phyloP scores from a whole-genome alignment of 116 monocot genomes.

The Zostera marina region DNA sequence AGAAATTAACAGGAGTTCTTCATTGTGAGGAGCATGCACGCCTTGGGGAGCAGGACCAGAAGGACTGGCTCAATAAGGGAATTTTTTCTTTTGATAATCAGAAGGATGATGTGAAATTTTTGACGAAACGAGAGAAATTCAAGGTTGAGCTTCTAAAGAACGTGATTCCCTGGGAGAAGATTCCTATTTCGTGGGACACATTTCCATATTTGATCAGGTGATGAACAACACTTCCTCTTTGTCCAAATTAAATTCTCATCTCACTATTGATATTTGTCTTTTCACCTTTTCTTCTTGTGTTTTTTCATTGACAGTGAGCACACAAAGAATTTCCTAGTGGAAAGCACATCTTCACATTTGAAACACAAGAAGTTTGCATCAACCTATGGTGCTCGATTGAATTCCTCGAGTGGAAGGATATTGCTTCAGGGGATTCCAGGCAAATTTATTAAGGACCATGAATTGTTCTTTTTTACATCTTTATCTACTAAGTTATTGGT shows the following conservation, averaged over 20 bases:
- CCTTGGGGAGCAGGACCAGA: conserved; percentile 71
- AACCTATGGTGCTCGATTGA: conserved; percentile 50
- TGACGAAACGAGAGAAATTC: conserved; percentile 67
- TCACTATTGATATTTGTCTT: background rate
- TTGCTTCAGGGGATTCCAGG: conserved; percentile 79
- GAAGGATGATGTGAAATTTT: conserved; percentile 56
- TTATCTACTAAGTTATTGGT: background rate
- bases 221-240: conserved; percentile 3
- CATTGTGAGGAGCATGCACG: conserved; percentile 44
- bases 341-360: conserved; percentile 75
- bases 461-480: background rate
- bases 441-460: conserved; percentile 5
- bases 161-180: conserved; percentile 70
- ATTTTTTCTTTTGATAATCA: conserved; percentile 31
- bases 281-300: background rate
- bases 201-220: conserved; percentile 82
- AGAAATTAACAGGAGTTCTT: conserved; percentile 11
- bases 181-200: conserved; percentile 48
- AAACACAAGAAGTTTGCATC: conserved; percentile 35
- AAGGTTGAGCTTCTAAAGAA: conserved; percentile 68
- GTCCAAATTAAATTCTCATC: no score
- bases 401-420: conserved; percentile 70
- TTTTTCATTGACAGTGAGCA: conserved; percentile 31
- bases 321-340: conserved; percentile 51
- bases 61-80: conserved; percentile 66